Conservation (phyloP, 2,329 filamentous ascomycete genomes). For the Cercospora janseana region DNA sequence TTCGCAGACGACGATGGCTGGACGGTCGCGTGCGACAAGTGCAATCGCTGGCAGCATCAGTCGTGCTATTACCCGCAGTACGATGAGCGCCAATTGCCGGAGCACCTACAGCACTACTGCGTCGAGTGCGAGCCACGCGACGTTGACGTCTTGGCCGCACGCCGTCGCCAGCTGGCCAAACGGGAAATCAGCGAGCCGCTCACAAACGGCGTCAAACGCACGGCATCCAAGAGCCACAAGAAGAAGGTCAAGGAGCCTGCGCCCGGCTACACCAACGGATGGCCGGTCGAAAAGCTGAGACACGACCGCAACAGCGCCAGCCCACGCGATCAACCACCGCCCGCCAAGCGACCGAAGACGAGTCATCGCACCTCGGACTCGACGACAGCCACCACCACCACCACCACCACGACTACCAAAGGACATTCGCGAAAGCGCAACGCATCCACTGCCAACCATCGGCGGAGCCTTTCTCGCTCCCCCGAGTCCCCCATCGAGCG, state of each 20-base stretch:
- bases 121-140: slow-evolving; percentile 78
- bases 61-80: slow-evolving; percentile 86
- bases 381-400: slow-evolving; percentile 64
- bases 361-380: slow-evolving; percentile 77
- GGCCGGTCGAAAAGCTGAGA: slow-evolving; percentile 57
- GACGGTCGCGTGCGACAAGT: slow-evolving; percentile 93
- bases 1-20: slow-evolving; percentile 94
- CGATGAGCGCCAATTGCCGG: slow-evolving; percentile 61
- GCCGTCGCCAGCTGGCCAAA: slow-evolving; percentile 43
- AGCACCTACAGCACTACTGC: slow-evolving; percentile 70
- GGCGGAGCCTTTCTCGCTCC: slow-evolving; percentile 73
- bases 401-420: slow-evolving; percentile 55
- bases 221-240: slow-evolving; percentile 77
- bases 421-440: slow-evolving; percentile 62
- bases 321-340: slow-evolving; percentile 55
- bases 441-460: slow-evolving; percentile 58
- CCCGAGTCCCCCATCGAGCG: slow-evolving; percentile 44
- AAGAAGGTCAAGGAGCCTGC: slow-evolving; percentile 74
- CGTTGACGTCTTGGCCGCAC: slow-evolving; percentile 71
- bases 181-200: slow-evolving; percentile 57
- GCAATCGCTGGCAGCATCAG: slow-evolving; percentile 98
- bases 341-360: slow-evolving; percentile 77
- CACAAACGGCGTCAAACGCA: slow-evolving; percentile 61
- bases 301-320: slow-evolving; percentile 53
- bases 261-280: slow-evolving; percentile 64